Percentiles rank a stretch among this genome's conserved stretches.
Conservation (phyloP, 2,329 filamentous ascomycete species). For the Penicillium sp. region DNA sequence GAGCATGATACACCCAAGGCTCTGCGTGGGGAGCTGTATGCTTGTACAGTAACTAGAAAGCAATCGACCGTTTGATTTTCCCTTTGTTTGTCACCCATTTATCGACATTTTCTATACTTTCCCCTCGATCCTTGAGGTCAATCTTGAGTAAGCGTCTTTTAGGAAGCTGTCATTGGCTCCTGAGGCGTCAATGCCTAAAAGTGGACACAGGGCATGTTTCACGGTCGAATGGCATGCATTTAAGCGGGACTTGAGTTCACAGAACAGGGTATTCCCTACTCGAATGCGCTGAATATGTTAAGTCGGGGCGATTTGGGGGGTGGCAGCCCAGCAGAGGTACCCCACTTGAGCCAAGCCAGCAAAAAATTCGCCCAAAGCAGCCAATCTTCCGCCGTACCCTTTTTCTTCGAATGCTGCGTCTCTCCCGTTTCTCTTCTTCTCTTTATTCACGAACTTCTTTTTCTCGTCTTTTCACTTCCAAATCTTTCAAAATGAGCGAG, state of each 20-base stretch:
- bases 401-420: constrained; percentile 27
- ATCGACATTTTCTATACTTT: neutral
- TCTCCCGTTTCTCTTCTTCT: constrained; percentile 21
- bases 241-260: neutral
- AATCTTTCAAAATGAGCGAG: constrained; percentile 61
- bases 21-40: constrained; percentile 23
- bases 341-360: constrained; percentile 18
- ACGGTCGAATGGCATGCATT: neutral
- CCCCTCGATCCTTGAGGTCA: neutral
- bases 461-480: constrained; percentile 21
- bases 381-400: constrained; percentile 28
- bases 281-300: neutral
- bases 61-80: constrained; percentile 30
- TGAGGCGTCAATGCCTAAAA: neutral
- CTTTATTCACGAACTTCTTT: constrained; percentile 14
- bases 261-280: neutral
- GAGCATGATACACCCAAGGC: constrained; percentile 14
- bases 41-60: constrained; percentile 49
- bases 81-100: constrained; percentile 9
- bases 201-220: neutral
- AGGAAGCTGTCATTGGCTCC: constrained; percentile 8
- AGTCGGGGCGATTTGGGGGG: neutral
- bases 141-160: constrained; percentile 17
- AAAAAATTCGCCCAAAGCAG: constrained; percentile 26
- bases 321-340: constrained; percentile 11